Percentiles rank a stretch among this genome's conserved stretches.
Evolutionary conservation across 2,329 filamentous ascomycete genomes (phyloP).

Genomic region (Trichoderma asperellum): DNA sequence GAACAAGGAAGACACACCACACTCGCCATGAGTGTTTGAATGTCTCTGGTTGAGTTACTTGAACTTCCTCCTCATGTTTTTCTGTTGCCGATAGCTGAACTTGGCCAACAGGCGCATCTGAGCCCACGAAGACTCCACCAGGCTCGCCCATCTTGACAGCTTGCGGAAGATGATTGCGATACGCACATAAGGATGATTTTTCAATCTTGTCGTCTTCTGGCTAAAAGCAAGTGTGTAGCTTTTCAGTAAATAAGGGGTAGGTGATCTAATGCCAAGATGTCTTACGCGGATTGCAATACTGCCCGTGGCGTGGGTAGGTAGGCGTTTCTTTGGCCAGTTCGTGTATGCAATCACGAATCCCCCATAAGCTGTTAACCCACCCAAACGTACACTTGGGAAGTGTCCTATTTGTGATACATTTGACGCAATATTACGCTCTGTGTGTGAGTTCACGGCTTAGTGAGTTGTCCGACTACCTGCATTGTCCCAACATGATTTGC

Average conservation of each 20-base stretch:
- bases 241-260: not conserved
- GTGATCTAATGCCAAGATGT: not conserved
- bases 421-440: not conserved
- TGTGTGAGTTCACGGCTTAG: not conserved
- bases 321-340: not conserved
- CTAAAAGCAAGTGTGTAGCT: not conserved
- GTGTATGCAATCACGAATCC: not conserved
- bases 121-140: not conserved
- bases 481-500: not conserved
- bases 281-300: not conserved
- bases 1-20: conserved; percentile 16
- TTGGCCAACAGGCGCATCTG: not conserved
- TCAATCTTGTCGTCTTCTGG: not conserved
- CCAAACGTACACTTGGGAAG: not conserved
- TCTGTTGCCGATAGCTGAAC: not conserved
- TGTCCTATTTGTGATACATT: not conserved
- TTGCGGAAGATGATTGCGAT: not conserved
- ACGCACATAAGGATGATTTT: not conserved
- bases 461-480: not conserved
- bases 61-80: not conserved
- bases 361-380: not conserved
- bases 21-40: conserved; percentile 11
- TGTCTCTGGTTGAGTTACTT: not conserved
- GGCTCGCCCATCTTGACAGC: not conserved
- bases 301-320: not conserved